A percentile compares a stretch with the other conserved stretches of the same genome.
Evolutionary conservation across 2,329 filamentous ascomycete species (phyloP).

Genomic region (Curvularia sp.): DNA sequence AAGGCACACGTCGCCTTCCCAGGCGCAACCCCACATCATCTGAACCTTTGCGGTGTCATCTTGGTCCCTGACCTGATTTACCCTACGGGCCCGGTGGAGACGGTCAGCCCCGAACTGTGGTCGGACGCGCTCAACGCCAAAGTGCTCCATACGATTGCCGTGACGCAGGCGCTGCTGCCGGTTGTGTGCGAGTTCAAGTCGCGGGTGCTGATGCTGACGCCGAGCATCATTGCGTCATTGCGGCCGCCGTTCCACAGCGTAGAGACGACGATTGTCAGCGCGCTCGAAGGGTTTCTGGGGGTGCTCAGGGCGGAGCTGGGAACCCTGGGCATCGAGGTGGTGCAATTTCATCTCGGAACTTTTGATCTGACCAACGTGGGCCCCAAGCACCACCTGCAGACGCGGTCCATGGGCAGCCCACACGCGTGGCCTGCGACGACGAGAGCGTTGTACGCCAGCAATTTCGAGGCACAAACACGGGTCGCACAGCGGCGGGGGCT

Average conservation of each 20-base stretch:
- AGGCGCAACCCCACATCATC: constrained; percentile 75
- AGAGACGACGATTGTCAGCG: constrained; percentile 84
- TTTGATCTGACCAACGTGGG: constrained; percentile 79
- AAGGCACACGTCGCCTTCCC: constrained; percentile 78
- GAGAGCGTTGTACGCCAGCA: constrained; percentile 46
- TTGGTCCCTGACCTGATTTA: constrained; percentile 82
- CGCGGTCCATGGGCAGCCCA: constrained; percentile 41
- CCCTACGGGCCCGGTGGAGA: constrained; percentile 82
- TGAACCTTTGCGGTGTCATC: constrained; percentile 79
- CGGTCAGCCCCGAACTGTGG: constrained; percentile 81
- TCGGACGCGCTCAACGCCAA: constrained; percentile 92
- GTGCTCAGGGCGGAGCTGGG: constrained; percentile 80
- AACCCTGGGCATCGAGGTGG: constrained; percentile 77
- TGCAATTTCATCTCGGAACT: constrained; percentile 88
- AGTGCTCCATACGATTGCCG: constrained; percentile 85
- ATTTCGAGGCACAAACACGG: constrained; percentile 48
- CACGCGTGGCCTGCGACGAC: constrained; percentile 49
- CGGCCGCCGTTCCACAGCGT: constrained; percentile 82
- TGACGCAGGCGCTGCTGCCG: constrained; percentile 82
- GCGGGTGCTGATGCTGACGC: constrained; percentile 78
- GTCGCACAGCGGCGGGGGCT: constrained; percentile 60
- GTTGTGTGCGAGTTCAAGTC: constrained; percentile 62
- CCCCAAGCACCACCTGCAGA: constrained; percentile 51
- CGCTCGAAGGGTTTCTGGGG: constrained; percentile 83
- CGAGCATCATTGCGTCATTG: constrained; percentile 80